Percentiles rank a stretch among this genome's conserved stretches.
Conservation (phyloP, 1,284 basidiomycete species). For the Peniophora sp. region DNA sequence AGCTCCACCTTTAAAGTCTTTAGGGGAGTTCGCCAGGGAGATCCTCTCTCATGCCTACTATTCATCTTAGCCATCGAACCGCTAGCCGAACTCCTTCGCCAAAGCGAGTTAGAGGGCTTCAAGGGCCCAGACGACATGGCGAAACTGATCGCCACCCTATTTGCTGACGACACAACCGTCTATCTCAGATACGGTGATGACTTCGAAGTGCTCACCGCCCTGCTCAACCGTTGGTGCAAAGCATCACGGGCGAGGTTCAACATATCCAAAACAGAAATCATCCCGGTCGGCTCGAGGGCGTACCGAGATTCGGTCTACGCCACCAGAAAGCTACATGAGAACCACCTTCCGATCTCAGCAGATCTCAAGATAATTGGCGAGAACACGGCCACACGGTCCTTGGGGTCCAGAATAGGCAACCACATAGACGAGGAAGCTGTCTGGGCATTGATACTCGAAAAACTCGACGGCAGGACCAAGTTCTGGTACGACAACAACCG, state of each 20-base stretch:
- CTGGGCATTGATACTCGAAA: conserved; percentile 13
- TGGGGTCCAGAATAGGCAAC: conserved; percentile 23
- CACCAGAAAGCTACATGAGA: neutral
- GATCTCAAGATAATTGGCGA: conserved; percentile 14
- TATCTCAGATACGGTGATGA: conserved; percentile 16
- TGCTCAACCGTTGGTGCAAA: conserved; percentile 21
- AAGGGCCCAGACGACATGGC: conserved; percentile 9
- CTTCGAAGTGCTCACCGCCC: conserved; percentile 10
- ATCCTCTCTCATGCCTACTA: conserved; percentile 22
- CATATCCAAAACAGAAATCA: conserved; percentile 23
- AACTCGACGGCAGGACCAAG: neutral
- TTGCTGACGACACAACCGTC: conserved; percentile 23
- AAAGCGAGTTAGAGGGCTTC: conserved; percentile 12
- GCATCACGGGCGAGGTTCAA: conserved; percentile 28
- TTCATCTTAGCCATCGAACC: conserved; percentile 21
- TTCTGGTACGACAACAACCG: neutral
- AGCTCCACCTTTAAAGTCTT: conserved; percentile 13
- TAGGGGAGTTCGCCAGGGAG: conserved; percentile 23
- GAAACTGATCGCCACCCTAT: conserved; percentile 17
- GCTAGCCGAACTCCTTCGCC: conserved; percentile 12
- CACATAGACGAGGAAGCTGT: neutral
- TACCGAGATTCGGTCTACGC: neutral
- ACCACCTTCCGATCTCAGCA: neutral
- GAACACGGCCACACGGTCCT: conserved; percentile 14
- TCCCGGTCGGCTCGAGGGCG: conserved; percentile 19